Base-by-base conservation (phyloP, 2,329 filamentous ascomycete genomes). In the Ascochyta fabae region DNA sequence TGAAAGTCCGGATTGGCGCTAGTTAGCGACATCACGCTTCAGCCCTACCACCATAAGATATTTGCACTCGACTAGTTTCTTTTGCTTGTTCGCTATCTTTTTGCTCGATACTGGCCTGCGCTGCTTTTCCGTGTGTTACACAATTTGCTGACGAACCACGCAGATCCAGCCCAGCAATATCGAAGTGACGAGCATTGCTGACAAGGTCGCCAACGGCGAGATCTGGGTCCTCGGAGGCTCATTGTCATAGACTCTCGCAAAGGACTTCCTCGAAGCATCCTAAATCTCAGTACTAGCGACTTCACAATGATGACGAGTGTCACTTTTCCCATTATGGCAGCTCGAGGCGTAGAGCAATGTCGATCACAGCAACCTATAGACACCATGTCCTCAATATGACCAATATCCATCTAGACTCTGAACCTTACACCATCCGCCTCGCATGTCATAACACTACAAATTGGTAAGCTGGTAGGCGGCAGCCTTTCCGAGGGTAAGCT, bases 171-270 rank as follows among this genome's bases (percentile, higher is more conserved):
- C 94, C 0, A 89, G 89, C 6, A 83, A 86, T 61, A 85, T 97
- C 39, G 87, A 93, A 73, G 89, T 98, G 13, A 84, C 87, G 38
- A 86, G 81, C 54, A 81, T 96, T 47, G 88, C 88, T 2, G 88
- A 88, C 63, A 84, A 86, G 57, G 93, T 96, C 16, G 84, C 86
- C 3, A 99, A 98, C 72, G 95, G 95, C 4, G 90, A 98, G 77
- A 83, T 98, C 64, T 96, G 91, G 91, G 83, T 93, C 34, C 70
- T 91, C 56, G 85, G 85, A 62, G 82, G 80, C 4, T 84, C 88
- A 23, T 68, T 88, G 55, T 44, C 47, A 19, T 56, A 43, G 19
- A 4, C 5, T 22, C 4, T 29, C 35, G 42, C 10, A 42, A 33
- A 31, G 10, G 8, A 13, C 6, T 15, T 24, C 22, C 10, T 9